Evolutionary conservation across 2,329 filamentous ascomycete species (phyloP), one percentile per base, ranked within the genome.

Genomic region (Aureobasidium leucospermi): DNA sequence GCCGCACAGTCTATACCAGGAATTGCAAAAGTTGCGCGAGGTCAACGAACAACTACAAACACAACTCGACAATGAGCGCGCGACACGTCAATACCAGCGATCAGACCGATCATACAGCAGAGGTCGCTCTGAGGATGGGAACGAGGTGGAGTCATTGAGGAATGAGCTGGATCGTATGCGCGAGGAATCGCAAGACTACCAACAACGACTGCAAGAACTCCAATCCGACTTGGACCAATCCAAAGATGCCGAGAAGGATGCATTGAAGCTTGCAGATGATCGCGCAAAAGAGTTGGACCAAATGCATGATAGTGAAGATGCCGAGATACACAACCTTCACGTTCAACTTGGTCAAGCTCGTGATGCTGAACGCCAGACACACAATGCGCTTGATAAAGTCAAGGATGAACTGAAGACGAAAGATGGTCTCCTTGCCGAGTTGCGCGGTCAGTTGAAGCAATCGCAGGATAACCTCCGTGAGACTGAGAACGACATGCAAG

Each of bases 111-210:
- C 66, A 65, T 49, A 63, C 63, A 46, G 31, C 13, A 43, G 28
- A 38, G 39, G 39, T 29, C 51, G 36, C 49, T 52, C 4, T 59
- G 49, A 63, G 34, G 61, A 66, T 48, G 64, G 60, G 13, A 64
- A 66, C n/a, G 64, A 64, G 15, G 63, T 67, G 43, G 42, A 62
- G 15, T 59, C 65, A 38, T 45, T 67, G 48, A 66, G 66, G 42
- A 57, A 64, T 34, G 63, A 66, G 45, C 42, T 65, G 34, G 48
- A 53, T 38, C 45, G 38, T 28, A 15, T 56, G 36, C 49, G 36
- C 28, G 6, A 41, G 4, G 29, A 52, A 13, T 52, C 28, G 5
- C 41, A n/a, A 31, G 34, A 38, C 7, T 28, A 55, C n/a, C 59
- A 47, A 19, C n/a, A 31, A 4, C 49, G 60, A 41, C 60, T 60